Percentiles rank a stretch among this genome's conserved stretches.
These are phyloP conservation scores for Stenocarpella maydis DNA, from an alignment of 2,329 filamentous ascomycete genomes.

Conservation along the genomic window DNA sequence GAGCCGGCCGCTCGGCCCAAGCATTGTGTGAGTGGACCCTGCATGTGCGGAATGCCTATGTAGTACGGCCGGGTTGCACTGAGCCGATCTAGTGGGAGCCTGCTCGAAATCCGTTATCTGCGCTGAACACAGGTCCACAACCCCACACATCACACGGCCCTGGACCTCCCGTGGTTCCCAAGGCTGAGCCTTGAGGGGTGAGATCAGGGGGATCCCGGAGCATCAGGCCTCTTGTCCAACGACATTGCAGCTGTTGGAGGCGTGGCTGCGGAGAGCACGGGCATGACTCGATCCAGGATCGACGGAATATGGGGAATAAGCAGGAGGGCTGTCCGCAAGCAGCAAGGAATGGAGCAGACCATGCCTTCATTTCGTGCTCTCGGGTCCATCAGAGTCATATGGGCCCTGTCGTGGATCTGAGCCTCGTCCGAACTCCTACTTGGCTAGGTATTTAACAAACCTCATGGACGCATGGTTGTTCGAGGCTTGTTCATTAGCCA, in stretches of 20 bases:
- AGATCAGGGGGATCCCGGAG: background rate
- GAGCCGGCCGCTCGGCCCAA: slow-evolving; percentile 9
- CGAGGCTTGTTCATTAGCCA: slow-evolving; percentile 13
- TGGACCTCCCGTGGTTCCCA: background rate
- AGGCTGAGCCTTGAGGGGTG: slow-evolving; percentile 16
- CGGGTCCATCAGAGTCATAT: slow-evolving; percentile 6
- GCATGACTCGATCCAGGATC: slow-evolving; percentile 17
- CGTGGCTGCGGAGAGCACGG: slow-evolving; percentile 1
- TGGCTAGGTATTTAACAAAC: slow-evolving; percentile 24
- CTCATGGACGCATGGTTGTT: slow-evolving; percentile 4
- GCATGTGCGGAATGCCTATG: background rate
- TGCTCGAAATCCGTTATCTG: slow-evolving; percentile 11
- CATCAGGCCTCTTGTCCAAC: background rate
- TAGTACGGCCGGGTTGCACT: background rate
- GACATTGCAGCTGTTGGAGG: slow-evolving; percentile 6
- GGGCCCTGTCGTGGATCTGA: background rate
- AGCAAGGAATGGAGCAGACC: slow-evolving; percentile 7
- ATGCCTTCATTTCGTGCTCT: slow-evolving; percentile 24
- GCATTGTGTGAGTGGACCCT: background rate
- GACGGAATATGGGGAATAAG: slow-evolving; percentile 13
- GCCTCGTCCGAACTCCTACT: background rate
- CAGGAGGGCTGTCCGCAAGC: slow-evolving; percentile 1
- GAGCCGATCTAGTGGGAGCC: slow-evolving; percentile 13
- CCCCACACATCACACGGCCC: slow-evolving; percentile 19
- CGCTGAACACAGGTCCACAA: background rate